Base-by-base conservation (phyloP, 2,329 filamentous ascomycete genomes). In the Lasiodiplodia hormozganensis region DNA sequence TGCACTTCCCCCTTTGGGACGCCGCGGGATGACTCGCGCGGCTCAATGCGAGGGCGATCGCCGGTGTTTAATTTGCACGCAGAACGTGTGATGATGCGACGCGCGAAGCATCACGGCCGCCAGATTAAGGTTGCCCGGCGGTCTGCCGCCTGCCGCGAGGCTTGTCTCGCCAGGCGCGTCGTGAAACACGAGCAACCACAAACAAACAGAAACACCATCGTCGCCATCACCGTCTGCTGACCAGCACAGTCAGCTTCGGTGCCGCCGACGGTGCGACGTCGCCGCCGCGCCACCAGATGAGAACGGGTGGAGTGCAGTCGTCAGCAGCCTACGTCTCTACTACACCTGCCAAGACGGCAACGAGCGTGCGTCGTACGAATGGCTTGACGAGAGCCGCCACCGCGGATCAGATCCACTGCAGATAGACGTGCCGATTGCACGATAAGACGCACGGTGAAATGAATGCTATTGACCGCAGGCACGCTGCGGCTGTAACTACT, bases 241-340 rank as follows among this genome's bases (percentile, higher is more conserved):
- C 40, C 21, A 4, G 23, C 38, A 14, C n/a, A 25, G 58, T 36
- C 23, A 62, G 40, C 58, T 38, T 38, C 28, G 11, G 51, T 4
- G 18, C 25, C 47, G 36, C 47, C 47, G 7, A 5, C 58, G 31
- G 31, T 34, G 38, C 36, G 38, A 12, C 34, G 38, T 40, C 38
- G 6, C 18, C 49, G 54, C 57, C 23, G 23, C 23, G 38, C 57
- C 11, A 14, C 12, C 7, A 40, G 57, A 31, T n/a, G 10, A 28
- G 21, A n/a, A 40, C 7, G 18, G 7, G 60, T 51, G 60, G 43
- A 64, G 28, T 21, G 60, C 60, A 52, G 60, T 64, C 60, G 60
- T 64, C 60, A 64, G 60, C 60, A 52, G 60, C 47, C 28, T 38
- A 64, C 60, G 60, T 64, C 58, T 49, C 25, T 43, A 23, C 23